A percentile compares a stretch with the other conserved stretches of the same genome.
phyloP scores from a whole-genome alignment of 2,329 filamentous ascomycete species.

The Coniosporium tulheliwenetii region DNA sequence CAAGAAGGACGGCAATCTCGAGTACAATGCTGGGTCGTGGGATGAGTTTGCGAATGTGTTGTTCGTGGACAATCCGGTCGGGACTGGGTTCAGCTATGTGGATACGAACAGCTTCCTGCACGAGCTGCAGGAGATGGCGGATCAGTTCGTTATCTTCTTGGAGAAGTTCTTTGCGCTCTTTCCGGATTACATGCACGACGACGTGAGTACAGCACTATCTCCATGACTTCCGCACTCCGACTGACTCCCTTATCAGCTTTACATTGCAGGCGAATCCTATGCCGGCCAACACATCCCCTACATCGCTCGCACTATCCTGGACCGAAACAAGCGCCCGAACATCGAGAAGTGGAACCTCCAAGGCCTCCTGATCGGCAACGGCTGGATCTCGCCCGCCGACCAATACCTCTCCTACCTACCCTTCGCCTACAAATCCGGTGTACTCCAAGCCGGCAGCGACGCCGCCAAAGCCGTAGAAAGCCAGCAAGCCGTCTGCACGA shows the following conservation, averaged over 20 bases:
- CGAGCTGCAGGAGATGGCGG: conserved; percentile 77
- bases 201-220: conserved; percentile 44
- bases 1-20: conserved; percentile 49
- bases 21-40: conserved; percentile 89
- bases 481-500: conserved; percentile 52
- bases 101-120: conserved; percentile 75
- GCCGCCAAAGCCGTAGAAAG: conserved; percentile 49
- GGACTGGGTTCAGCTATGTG: conserved; percentile 91
- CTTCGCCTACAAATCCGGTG: conserved; percentile 60
- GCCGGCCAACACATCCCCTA: conserved; percentile 96
- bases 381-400: conserved; percentile 83
- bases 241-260: conserved; percentile 44
- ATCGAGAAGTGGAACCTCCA: conserved; percentile 57
- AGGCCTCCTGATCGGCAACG: conserved; percentile 87
- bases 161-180: conserved; percentile 87
- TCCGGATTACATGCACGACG: conserved; percentile 79
- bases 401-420: conserved; percentile 82
- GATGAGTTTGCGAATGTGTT: conserved; percentile 94
- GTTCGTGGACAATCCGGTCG: conserved; percentile 94
- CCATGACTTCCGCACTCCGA: conserved; percentile 5
- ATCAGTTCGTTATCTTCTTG: conserved; percentile 74
- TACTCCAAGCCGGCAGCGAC: conserved; percentile 54
- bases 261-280: conserved; percentile 90
- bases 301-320: conserved; percentile 78
- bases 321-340: conserved; percentile 54